Conservation (phyloP, 164 flowering plant species). For the Hamamelis virginiana region DNA sequence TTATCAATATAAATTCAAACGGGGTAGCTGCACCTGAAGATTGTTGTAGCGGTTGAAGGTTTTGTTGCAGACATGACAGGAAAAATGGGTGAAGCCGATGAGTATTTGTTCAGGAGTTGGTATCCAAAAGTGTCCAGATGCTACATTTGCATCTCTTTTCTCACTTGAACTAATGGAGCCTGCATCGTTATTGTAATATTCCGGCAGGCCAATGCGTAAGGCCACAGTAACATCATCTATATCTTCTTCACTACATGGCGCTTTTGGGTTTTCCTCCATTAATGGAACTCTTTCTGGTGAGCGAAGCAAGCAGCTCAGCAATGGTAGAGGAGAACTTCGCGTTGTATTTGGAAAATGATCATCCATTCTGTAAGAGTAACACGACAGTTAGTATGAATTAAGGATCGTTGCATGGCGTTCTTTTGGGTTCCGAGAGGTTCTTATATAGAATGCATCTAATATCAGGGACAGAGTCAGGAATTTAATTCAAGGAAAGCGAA, state of each 20-base stretch:
- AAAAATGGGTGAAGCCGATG: conserved; percentile 65
- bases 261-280: conserved; percentile 7
- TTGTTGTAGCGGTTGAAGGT: conserved; percentile 84
- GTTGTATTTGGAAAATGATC: conserved; percentile 16
- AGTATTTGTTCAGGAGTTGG: conserved; percentile 68
- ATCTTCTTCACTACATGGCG: conserved; percentile 2
- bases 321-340: conserved; percentile 25
- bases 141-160: conserved; percentile 4
- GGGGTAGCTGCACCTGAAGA: conserved; percentile 53
- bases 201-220: conserved; percentile 56
- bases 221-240: conserved; percentile 42
- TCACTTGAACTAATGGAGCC: background rate
- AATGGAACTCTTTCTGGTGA: conserved; percentile 6
- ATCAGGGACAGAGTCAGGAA: too few relatives aligned
- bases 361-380: conserved; percentile 13
- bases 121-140: conserved; percentile 56
- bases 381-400: background rate
- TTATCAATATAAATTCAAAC: background rate
- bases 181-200: conserved; percentile 2
- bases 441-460: too few relatives aligned
- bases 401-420: background rate
- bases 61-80: conserved; percentile 70
- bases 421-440: background rate
- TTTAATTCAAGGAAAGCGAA: too few relatives aligned
- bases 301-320: conserved; percentile 27